Evolutionary conservation across 1,284 basidiomycete species (phyloP), one percentile per base, ranked within the genome.

Genomic region (Austroboletus novae-zelandiae): DNA sequence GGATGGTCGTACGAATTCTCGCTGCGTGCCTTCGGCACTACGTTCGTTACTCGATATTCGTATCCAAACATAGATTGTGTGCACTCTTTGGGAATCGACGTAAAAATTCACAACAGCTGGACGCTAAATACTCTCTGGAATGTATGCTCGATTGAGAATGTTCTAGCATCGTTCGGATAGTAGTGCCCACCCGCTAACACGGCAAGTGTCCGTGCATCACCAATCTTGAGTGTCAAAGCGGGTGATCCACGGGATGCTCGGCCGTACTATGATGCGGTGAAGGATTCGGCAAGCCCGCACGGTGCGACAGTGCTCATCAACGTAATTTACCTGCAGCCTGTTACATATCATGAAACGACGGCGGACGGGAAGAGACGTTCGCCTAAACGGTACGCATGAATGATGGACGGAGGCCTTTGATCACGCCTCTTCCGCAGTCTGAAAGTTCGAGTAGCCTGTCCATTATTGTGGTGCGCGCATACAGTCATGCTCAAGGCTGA

Each of bases 381-480:
- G 18, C 18, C 27, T 32, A 34, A n/a, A n/a, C n/a, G n/a, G 35
- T 36, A 55, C 78, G 58, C 60, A 86, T 85, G 34, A 74, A 73
- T 30, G 79, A 73, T 8, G 77, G 76, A 57, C 79, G 76, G 32
- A 72, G 71, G 1, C 88, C 88, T 52, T 72, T 75, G 45, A 91
- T 76, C 1, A 77, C 84, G 9, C 73, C 81, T 27, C 87, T 71
- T 31, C 68, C 66, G 59, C 82, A 83, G 11, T 61, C 59, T 32
- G 76, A 69, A 1, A 90, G 71, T 43, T 89, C 86, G 17, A 86
- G 54, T 2, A 87, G 39, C 83, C 76, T 4, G 66, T 70, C 89
- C 89, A 91, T 65, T 80, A 74, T 61, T 91, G 88, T 10, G 80
- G 86, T 90, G 49, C 18, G n/a, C 25, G 30, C n/a, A 17, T 29